These are phyloP conservation scores for Pseudoscleropodium purum DNA, from an alignment of 225 moss, liverwort and hornwort species.

Conservation along the genomic window DNA sequence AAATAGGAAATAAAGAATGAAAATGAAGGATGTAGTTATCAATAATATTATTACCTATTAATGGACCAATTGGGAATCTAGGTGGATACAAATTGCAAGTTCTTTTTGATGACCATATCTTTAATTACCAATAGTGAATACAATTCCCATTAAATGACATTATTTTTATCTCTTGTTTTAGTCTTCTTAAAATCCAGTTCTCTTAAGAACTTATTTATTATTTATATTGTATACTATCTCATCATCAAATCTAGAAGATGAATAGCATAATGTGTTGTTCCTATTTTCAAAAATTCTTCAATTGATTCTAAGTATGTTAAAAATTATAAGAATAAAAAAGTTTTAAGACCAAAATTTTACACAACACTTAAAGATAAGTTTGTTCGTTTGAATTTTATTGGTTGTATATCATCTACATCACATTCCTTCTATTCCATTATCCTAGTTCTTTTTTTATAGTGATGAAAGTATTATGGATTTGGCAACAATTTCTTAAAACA, in stretches of 20 bases:
- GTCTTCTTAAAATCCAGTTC: not conserved
- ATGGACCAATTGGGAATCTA: not conserved
- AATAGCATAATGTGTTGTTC: not conserved
- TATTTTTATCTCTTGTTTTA: not conserved
- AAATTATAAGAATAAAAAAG: not conserved
- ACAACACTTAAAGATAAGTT: not conserved
- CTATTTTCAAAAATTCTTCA: not conserved
- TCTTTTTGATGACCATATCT: not conserved
- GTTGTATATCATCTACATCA: not conserved
- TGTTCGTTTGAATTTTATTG: not conserved
- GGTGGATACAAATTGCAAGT: not conserved
- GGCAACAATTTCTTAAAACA: too few species aligned
- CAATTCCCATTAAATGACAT: not conserved
- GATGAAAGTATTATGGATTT: too few species aligned
- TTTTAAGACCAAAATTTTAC: not conserved
- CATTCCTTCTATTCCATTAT: not conserved
- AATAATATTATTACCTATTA: not conserved
- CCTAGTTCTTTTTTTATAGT: too few species aligned
- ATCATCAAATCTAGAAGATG: not conserved
- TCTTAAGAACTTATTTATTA: not conserved
- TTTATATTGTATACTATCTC: not conserved
- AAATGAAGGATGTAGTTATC: not conserved
- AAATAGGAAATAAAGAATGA: too few species aligned
- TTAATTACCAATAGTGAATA: not conserved
- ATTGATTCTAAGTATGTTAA: not conserved